Evolutionary conservation across 305 asterid genomes (phyloP).

Genomic region (Withania somnifera): DNA sequence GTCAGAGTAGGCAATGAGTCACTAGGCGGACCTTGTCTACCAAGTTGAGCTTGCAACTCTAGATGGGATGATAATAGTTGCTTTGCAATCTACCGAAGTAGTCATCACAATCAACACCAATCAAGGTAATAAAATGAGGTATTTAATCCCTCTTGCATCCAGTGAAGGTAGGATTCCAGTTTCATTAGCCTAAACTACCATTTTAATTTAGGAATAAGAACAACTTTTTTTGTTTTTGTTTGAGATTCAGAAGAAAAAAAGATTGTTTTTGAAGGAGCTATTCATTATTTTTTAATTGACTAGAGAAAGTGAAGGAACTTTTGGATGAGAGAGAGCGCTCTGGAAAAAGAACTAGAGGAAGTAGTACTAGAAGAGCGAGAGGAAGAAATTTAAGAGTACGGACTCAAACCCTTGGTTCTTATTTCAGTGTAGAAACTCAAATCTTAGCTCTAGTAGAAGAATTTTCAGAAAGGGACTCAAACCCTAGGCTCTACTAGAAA

Average conservation of each 20-base stretch:
- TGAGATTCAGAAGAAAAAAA: not conserved
- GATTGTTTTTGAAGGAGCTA: not conserved
- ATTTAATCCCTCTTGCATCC: not conserved
- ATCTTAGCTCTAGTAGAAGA: not conserved
- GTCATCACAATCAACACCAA: not conserved
- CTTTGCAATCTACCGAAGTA: not conserved
- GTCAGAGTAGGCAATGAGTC: not conserved
- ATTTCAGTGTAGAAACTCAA: not conserved
- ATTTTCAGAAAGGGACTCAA: not conserved
- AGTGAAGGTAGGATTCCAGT: not conserved
- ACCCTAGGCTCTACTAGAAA: not conserved
- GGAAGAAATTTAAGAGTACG: not conserved
- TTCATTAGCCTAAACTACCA: not conserved
- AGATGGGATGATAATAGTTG: not conserved
- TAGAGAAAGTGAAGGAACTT: not conserved
- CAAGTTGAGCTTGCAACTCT: not conserved
- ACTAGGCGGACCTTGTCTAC: not conserved
- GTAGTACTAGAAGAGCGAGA: not conserved
- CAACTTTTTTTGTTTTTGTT: not conserved
- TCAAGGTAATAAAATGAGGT: not conserved
- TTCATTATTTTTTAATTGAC: not conserved
- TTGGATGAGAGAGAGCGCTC: not conserved
- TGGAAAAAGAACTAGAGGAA: not conserved
- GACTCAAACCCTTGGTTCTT: not conserved
- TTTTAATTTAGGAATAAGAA: not conserved